Conservation (phyloP, 1,284 basidiomycete genomes). For the Austropuccinia psidii region DNA sequence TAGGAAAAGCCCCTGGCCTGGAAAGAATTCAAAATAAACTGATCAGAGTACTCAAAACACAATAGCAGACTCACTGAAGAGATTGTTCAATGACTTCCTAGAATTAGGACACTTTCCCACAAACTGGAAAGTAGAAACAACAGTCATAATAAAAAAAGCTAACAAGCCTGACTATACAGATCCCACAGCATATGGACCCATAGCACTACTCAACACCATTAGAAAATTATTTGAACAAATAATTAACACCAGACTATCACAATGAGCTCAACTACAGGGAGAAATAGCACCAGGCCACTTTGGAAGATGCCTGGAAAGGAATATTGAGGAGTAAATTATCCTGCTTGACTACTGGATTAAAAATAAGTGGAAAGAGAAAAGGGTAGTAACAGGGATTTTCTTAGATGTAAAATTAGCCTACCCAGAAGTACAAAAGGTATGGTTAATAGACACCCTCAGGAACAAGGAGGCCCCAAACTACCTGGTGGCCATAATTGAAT, state of each 20-base stretch:
- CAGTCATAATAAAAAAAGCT: background rate
- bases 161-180: background rate
- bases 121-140: background rate
- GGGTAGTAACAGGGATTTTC: background rate
- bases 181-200: background rate
- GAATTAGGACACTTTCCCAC: background rate
- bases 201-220: background rate
- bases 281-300: background rate
- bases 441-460: background rate
- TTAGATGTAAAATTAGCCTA: slow-evolving; percentile 1
- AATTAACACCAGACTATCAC: background rate
- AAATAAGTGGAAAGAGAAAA: background rate
- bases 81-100: background rate
- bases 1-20: no score
- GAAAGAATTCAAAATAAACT: background rate
- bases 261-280: background rate
- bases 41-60: background rate
- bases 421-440: background rate
- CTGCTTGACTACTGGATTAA: background rate
- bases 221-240: background rate
- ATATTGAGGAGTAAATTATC: background rate
- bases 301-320: background rate
- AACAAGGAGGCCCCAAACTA: background rate
- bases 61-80: background rate
- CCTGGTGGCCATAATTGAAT: background rate